Evolutionary conservation across 768 basidiomycete species (phyloP), one percentile per base, ranked within the genome.

Genomic region (Harrya chromipes): DNA sequence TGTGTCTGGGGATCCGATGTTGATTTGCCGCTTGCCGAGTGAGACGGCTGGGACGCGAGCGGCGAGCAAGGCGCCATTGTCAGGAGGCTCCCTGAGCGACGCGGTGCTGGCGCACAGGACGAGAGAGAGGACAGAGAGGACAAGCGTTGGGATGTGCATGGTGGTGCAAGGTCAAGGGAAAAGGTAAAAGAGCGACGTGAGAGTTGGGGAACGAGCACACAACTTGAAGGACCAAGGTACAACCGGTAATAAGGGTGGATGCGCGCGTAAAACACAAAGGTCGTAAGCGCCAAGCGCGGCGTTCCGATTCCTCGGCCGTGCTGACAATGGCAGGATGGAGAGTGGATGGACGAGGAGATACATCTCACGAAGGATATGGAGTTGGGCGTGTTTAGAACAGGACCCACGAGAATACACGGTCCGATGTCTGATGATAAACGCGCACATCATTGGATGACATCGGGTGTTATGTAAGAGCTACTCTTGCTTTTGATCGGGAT

Each of bases 401-500:
- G 21, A 29, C 19, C 50, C 10, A n/a, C n/a, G n/a, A n/a, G n/a
- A n/a, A n/a, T n/a, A n/a, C n/a, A n/a, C n/a, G n/a, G n/a, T n/a
- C n/a, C n/a, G n/a, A n/a, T n/a, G n/a, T n/a, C n/a, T n/a, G n/a
- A n/a, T n/a, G n/a, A n/a, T n/a, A n/a, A n/a, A n/a, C n/a, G n/a
- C n/a, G n/a, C n/a, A n/a, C n/a, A n/a, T n/a, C n/a, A n/a, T n/a
- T n/a, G n/a, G n/a, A n/a, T n/a, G n/a, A n/a, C n/a, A n/a, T n/a
- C n/a, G n/a, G n/a, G n/a, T 12, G 40, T 64, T 62, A 64, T 26
- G 47, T 64, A 46, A 55, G 17, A 27, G 33, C 33, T 29, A 26
- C 7, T 44, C 23, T 47, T 40, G 21, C 34, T 27, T 43, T n/a
- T n/a, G n/a, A n/a, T n/a, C n/a, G n/a, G n/a, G 49, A 71, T 71